Percentiles rank a stretch among this genome's conserved stretches.
Evolutionary conservation across 495 filamentous ascomycete species (phyloP).

Genomic region (Penicillium cataractarum): DNA sequence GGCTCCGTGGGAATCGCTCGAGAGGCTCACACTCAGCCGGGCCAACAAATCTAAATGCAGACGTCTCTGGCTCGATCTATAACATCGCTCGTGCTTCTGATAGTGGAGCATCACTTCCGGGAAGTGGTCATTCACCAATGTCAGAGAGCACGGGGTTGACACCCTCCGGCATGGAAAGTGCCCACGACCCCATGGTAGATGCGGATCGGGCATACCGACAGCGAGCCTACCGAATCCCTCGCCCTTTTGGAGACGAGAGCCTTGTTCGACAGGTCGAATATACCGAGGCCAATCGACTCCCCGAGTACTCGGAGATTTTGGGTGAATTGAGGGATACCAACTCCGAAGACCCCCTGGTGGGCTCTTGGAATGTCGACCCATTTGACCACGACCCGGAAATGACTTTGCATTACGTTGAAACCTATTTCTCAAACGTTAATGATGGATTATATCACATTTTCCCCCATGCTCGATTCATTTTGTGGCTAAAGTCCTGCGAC

Average conservation of each 20-base stretch:
- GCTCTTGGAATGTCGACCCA: conserved; percentile 67
- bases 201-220: conserved; percentile 31
- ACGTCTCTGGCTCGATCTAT: conserved; percentile 39
- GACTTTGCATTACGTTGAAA: conserved; percentile 54
- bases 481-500: conserved; percentile 56
- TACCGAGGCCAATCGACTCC: conserved; percentile 17
- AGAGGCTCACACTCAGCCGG: conserved; percentile 31
- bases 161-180: conserved; percentile 33
- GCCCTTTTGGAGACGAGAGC: conserved; percentile 23
- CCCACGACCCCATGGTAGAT: conserved; percentile 33
- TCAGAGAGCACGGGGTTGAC: conserved; percentile 40
- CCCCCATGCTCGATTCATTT: conserved; percentile 53
- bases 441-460: conserved; percentile 59
- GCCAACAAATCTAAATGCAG: conserved; percentile 29
- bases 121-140: conserved; percentile 40
- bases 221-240: conserved; percentile 23
- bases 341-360: conserved; percentile 50
- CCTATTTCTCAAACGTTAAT: conserved; percentile 59
- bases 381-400: conserved; percentile 56
- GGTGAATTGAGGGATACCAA: conserved; percentile 37
- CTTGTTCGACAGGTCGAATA: conserved; percentile 17
- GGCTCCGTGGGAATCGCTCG: conserved; percentile 45
- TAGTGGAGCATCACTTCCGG: conserved; percentile 41
- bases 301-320: conserved; percentile 41
- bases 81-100: conserved; percentile 39